Evolutionary conservation across 2,329 filamentous ascomycete species (phyloP), one percentile per base, ranked within the genome.

Genomic region (Madurella mycetomatis): DNA sequence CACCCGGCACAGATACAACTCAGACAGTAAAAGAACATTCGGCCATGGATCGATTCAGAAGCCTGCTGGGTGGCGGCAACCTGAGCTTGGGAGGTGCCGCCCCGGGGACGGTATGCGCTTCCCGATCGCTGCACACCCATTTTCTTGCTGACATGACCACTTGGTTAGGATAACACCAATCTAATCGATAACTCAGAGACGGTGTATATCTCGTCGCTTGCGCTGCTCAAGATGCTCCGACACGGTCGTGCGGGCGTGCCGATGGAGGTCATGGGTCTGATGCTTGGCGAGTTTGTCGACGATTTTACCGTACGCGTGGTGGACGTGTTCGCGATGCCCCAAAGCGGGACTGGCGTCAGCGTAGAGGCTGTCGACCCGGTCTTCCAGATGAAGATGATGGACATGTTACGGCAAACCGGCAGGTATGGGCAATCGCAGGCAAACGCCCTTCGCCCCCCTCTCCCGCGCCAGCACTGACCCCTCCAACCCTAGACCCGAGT

Each of bases 381-480:
- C 34, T 99, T 99, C 73, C 94, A 99, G 77, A 96, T 91, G 67
- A 99, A 96, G 81, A 99, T 99, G 94, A 99, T 99, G 94, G 94
- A 99, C 71, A 97, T 99, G 94, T 79, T 99, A 70, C 83, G 89
- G 68, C 94, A 99, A 79, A 99, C 94, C 55, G 94, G 94, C 75
- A 83, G 94, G 90, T 95, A 78, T 16, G 43, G 19, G 25, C 12
- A 44, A 11, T 17, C 18, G 18, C 15, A 16, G 11, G 30, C 19
- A 12, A 25, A 41, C n/a, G 40, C 8, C n/a, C 13, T 40, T 17
- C 9, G 15, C 13, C n/a, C 30, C 30, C 11, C 18, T 13, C 8
- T 5, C 17, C 11, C 17, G 9, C 5, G 30, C 30, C 37, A 25
- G 31, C 63, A 18, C 54, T 32, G 18, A 39, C 17, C 34, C 31